Percentiles rank a stretch among this genome's conserved stretches.
Conservation (phyloP, 441 rosid genomes). For the Croton laevigatus region DNA sequence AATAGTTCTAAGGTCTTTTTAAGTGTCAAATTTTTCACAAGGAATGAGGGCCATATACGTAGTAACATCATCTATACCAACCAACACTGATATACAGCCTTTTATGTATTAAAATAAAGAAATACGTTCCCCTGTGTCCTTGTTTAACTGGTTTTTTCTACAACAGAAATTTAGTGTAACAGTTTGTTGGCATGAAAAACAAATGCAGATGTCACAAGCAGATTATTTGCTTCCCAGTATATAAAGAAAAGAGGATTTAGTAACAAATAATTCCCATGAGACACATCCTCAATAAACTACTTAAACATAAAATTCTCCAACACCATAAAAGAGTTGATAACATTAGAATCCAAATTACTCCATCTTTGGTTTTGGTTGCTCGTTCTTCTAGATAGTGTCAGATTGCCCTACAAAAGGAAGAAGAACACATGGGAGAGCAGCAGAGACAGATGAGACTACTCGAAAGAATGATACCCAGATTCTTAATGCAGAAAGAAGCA, state of each 20-base stretch:
- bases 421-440: constrained; percentile 26
- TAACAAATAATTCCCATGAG: not conserved
- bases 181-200: not conserved
- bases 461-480: constrained; percentile 8
- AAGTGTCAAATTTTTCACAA: not conserved
- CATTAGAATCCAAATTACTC: constrained; percentile 42
- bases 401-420: constrained; percentile 79
- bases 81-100: not conserved
- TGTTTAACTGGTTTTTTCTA: not conserved
- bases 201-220: not conserved
- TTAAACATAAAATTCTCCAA: constrained; percentile 12
- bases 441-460: constrained; percentile 24
- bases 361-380: constrained; percentile 33
- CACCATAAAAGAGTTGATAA: constrained; percentile 26
- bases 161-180: not conserved
- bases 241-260: not conserved
- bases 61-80: not conserved
- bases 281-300: constrained; percentile 14
- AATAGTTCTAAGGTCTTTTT: not conserved
- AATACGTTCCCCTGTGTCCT: not conserved
- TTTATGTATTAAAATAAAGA: not conserved
- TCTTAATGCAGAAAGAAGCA: constrained; percentile 10
- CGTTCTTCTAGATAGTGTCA: constrained; percentile 84
- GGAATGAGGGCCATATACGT: not conserved
- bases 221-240: not conserved